Percentiles rank a stretch among this genome's conserved stretches.
These are phyloP conservation scores for Suillus clintonianus DNA, from an alignment of 768 basidiomycete species.

Conservation along the genomic window DNA sequence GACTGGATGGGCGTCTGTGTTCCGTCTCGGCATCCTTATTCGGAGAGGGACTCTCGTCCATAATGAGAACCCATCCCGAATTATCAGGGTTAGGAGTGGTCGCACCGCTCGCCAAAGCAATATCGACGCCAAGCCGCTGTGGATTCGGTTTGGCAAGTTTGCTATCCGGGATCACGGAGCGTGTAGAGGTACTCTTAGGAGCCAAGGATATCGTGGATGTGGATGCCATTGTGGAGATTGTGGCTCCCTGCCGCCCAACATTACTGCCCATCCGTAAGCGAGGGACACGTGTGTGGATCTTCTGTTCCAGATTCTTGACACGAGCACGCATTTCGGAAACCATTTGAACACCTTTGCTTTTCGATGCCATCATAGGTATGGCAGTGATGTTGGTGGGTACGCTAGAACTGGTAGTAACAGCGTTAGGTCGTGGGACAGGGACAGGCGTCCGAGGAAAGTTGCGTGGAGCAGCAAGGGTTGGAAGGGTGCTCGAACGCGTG, in stretches of 20 bases:
- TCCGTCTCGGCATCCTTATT: constrained; percentile 57
- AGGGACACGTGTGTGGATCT: constrained; percentile 85
- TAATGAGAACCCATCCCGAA: constrained; percentile 86
- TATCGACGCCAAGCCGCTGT: constrained; percentile 48
- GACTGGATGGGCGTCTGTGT: constrained; percentile 63
- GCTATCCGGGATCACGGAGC: constrained; percentile 17
- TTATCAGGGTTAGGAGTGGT: constrained; percentile 56
- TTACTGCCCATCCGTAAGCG: constrained; percentile 81
- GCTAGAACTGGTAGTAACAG: constrained; percentile 42
- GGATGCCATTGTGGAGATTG: constrained; percentile 34
- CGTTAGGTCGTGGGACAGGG: constrained; percentile 36
- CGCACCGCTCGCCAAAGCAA: constrained; percentile 37
- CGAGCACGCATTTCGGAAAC: constrained; percentile 89
- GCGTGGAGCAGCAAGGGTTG: constrained; percentile 52
- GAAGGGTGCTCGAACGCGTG: constrained; percentile 58
- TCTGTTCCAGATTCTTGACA: constrained; percentile 80
- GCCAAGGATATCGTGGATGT: constrained; percentile 38
- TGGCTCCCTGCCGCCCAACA: constrained; percentile 52
- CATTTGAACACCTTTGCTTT: constrained; percentile 88
- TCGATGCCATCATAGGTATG: constrained; percentile 50
- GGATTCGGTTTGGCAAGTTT: constrained; percentile 24
- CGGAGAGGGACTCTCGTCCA: constrained; percentile 83
- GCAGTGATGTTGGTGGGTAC: constrained; percentile 26
- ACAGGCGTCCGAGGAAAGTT: constrained; percentile 47
- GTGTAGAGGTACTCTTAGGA: constrained; percentile 19